Evolutionary conservation across 129 eudicot species (phyloP).

Genomic region (Artemisia tridentata): DNA sequence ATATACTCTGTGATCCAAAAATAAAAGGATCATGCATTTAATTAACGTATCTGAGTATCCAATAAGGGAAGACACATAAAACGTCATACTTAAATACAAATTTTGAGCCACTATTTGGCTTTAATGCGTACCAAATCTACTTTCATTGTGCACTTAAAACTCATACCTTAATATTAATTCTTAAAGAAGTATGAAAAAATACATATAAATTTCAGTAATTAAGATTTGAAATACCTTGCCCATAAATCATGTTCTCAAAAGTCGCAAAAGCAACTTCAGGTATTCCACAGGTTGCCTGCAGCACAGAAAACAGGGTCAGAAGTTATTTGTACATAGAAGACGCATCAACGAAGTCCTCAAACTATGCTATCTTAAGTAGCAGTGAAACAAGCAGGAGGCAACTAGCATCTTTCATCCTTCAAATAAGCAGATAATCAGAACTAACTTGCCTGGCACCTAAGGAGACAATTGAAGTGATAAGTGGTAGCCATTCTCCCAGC

Average conservation of each 20-base stretch:
- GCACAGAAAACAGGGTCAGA: conserved; percentile 3
- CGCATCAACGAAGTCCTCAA: conserved; percentile 7
- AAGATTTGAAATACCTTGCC: conserved; percentile 54
- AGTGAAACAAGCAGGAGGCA: background rate
- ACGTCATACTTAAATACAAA: background rate
- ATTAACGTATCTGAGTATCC: background rate
- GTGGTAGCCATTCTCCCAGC: conserved; percentile 98
- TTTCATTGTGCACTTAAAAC: too few species aligned
- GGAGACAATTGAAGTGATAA: conserved; percentile 89
- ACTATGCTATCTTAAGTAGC: background rate
- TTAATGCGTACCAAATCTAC: too few species aligned
- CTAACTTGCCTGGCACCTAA: conserved; percentile 74
- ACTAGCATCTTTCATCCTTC: too few species aligned
- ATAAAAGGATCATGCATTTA: conserved; percentile 1
- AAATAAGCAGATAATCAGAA: background rate
- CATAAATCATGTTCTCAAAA: conserved; percentile 94
- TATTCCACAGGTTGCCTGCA: conserved; percentile 90
- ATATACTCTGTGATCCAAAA: conserved; percentile 61
- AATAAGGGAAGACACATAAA: background rate
- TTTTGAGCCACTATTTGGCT: too few species aligned
- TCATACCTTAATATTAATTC: too few species aligned
- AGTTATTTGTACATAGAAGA: background rate
- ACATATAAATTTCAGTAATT: background rate
- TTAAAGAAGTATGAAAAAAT: too few species aligned
- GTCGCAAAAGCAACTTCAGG: conserved; percentile 91